Conservation (phyloP, 352 stramenopile species). For the Halophytophthora batemanensis region DNA sequence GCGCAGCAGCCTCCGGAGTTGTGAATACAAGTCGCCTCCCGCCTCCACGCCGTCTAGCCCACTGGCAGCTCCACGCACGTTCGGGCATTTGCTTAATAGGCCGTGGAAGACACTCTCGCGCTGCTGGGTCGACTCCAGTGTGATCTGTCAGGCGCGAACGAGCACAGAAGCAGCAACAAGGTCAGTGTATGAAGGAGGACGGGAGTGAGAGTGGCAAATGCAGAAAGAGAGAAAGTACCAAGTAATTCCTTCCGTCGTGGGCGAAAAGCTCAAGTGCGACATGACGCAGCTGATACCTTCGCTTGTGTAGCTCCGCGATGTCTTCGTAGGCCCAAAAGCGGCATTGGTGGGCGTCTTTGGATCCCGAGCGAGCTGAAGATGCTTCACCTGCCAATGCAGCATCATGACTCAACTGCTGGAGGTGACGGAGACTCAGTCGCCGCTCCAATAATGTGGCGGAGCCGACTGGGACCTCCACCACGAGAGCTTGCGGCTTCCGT, state of each 20-base stretch:
- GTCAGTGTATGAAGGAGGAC: background rate
- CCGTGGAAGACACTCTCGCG: constrained; percentile 75
- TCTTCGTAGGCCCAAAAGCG: constrained; percentile 74
- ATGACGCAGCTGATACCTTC: constrained; percentile 69
- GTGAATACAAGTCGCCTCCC: constrained; percentile 58
- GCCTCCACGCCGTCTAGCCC: constrained; percentile 51
- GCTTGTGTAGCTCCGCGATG: constrained; percentile 72
- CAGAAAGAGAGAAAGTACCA: constrained; percentile 37
- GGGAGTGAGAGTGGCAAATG: background rate
- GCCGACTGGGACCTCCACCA: constrained; percentile 53
- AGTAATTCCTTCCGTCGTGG: constrained; percentile 67
- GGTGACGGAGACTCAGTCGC: constrained; percentile 40
- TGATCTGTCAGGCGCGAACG: constrained; percentile 36
- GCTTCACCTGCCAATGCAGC: background rate
- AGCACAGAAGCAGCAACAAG: background rate
- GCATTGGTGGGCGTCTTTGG: constrained; percentile 55
- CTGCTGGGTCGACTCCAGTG: constrained; percentile 58
- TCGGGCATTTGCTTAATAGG: constrained; percentile 65
- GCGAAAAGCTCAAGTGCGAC: constrained; percentile 77
- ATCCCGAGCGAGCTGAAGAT: constrained; percentile 9
- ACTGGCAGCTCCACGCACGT: constrained; percentile 60
- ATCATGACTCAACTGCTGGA: constrained; percentile 7
- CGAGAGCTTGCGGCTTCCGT: constrained; percentile 22
- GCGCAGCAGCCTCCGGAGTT: constrained; percentile 60
- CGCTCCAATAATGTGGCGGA: constrained; percentile 51